A percentile compares a stretch with the other conserved stretches of the same genome.
Conservation (phyloP, 257 asterid species). For the Solanum dulcamara region DNA sequence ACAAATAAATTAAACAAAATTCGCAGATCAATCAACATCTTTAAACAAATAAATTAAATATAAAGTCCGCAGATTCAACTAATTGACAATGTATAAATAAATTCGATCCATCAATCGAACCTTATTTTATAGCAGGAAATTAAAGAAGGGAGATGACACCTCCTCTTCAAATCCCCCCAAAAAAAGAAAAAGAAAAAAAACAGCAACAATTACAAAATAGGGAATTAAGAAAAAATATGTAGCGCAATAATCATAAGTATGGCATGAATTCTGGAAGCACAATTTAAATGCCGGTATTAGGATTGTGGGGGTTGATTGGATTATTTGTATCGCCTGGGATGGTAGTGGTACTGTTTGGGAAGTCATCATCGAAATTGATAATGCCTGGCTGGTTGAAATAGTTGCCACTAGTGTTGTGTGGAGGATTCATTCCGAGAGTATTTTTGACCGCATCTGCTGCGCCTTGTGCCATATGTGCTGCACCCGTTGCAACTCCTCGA, state of each 20-base stretch:
- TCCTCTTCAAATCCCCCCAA: conserved; percentile 38
- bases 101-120: neutral
- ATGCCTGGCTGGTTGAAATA: neutral
- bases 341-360: neutral
- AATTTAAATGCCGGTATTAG: neutral
- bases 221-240: neutral
- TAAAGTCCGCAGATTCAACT: neutral
- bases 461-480: conserved; percentile 38
- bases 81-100: neutral
- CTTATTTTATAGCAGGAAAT: conserved; percentile 62
- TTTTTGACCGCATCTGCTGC: conserved; percentile 61
- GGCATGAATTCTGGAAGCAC: neutral
- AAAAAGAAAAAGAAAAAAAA: neutral
- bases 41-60: neutral
- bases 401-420: neutral
- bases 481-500: conserved; percentile 37
- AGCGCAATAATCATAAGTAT: neutral
- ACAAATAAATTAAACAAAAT: neutral
- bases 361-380: neutral
- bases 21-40: neutral
- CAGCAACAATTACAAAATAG: neutral
- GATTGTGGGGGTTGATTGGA: neutral
- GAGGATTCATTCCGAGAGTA: conserved; percentile 34
- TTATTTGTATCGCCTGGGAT: neutral
- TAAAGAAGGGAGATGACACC: conserved; percentile 43